Conservation (phyloP, 148 eudicot species). For the Amaranthus cruentus region DNA sequence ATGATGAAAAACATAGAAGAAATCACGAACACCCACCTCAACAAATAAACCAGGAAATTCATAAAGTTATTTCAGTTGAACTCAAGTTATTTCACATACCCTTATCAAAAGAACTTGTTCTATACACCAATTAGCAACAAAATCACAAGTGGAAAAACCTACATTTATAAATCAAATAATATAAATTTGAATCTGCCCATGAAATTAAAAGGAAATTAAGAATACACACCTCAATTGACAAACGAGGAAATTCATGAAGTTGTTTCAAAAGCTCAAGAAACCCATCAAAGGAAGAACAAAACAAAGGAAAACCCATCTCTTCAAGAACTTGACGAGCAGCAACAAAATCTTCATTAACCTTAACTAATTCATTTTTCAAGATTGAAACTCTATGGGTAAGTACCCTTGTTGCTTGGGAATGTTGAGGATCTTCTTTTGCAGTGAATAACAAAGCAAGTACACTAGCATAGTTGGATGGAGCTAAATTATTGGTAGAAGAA, state of each 20-base stretch:
- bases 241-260: constrained; percentile 30
- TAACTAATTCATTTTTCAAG: constrained; percentile 44
- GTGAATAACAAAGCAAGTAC: constrained; percentile 13
- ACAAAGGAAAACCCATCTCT: constrained; percentile 38
- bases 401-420: constrained; percentile 9
- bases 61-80: background rate
- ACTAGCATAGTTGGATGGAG: background rate
- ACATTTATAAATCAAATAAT: no score
- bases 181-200: background rate
- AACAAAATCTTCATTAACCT: constrained; percentile 13
- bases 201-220: background rate
- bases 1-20: no score
- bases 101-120: background rate
- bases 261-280: constrained; percentile 55
- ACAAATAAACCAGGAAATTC: background rate
- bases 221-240: constrained; percentile 51
- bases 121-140: background rate
- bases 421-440: background rate
- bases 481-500: background rate
- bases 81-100: background rate
- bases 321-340: constrained; percentile 36
- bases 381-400: constrained; percentile 26
- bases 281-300: constrained; percentile 38
- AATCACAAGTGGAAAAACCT: background rate
- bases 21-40: background rate